Evolutionary conservation across 495 filamentous ascomycete genomes (phyloP).

Genomic region (Podospora bellae-mahoneyi): DNA sequence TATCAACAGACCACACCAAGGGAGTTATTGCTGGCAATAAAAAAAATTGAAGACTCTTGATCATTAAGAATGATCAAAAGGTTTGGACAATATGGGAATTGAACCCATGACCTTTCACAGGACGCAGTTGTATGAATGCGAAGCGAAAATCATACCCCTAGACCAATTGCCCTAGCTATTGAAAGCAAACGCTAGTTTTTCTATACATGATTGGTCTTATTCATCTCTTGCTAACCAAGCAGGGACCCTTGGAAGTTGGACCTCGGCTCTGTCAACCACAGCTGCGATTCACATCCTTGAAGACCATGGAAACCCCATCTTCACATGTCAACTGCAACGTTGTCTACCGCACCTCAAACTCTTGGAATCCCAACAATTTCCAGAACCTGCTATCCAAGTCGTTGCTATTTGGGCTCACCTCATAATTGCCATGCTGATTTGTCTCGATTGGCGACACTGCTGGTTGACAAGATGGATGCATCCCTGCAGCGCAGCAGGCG

Average conservation of each 20-base stretch:
- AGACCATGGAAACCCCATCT: neutral
- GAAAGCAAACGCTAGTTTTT: neutral
- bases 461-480: neutral
- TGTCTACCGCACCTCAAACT: neutral
- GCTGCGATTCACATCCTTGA: neutral
- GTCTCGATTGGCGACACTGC: neutral
- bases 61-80: neutral
- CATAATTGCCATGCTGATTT: neutral
- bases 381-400: too few species aligned
- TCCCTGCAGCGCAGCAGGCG: neutral
- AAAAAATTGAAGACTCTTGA: too few species aligned
- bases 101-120: constrained; percentile 23
- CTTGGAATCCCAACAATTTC: constrained; percentile 6
- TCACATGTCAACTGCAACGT: neutral
- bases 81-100: constrained; percentile 21
- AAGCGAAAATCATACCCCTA: constrained; percentile 48
- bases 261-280: neutral
- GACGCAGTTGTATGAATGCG: constrained; percentile 25
- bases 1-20: too few species aligned
- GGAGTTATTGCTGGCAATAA: neutral
- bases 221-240: too few species aligned
- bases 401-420: neutral
- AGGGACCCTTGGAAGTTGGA: neutral
- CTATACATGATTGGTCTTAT: neutral
- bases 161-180: constrained; percentile 34